Evolutionary conservation across 306 rosid species (phyloP).

Genomic region (Datisca glomerata): DNA sequence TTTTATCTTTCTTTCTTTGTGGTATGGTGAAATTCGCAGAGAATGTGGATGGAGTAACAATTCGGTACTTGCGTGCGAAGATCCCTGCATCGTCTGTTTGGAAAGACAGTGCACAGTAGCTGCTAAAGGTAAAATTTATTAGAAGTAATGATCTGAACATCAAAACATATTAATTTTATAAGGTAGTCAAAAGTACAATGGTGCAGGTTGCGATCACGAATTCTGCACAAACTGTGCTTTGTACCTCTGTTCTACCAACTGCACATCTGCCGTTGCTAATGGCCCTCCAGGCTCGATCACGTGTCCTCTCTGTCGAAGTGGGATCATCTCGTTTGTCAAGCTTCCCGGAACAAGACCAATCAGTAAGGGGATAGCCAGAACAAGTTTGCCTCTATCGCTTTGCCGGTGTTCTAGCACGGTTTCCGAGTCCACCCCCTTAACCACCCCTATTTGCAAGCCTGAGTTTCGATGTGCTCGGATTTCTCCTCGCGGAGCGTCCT

Average conservation of each 20-base stretch:
- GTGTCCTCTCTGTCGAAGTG: conserved; percentile 87
- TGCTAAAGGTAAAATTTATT: conserved; percentile 55
- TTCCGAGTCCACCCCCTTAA: conserved; percentile 28
- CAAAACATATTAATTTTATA: background rate
- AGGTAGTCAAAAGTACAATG: background rate
- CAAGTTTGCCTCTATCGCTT: conserved; percentile 57
- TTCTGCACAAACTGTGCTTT: conserved; percentile 90
- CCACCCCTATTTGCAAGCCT: conserved; percentile 60
- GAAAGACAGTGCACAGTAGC: conserved; percentile 86
- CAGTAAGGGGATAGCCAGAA: conserved; percentile 39
- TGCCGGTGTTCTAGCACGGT: conserved; percentile 68
- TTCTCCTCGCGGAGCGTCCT: conserved; percentile 26
- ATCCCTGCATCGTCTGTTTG: conserved; percentile 93
- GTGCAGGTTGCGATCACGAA: conserved; percentile 85
- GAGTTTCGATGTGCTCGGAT: conserved; percentile 24
- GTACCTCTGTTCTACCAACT: conserved; percentile 82
- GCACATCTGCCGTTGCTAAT: conserved; percentile 22
- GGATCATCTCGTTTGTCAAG: conserved; percentile 67
- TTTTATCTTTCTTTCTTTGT: background rate
- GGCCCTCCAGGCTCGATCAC: conserved; percentile 85
- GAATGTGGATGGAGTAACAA: conserved; percentile 86
- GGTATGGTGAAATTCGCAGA: conserved; percentile 42
- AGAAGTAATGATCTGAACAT: background rate
- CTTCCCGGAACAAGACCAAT: conserved; percentile 45
- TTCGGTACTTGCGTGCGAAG: conserved; percentile 46